These are phyloP conservation scores for Trichoderma guizhouense DNA, from an alignment of 2,329 filamentous ascomycete species.

Conservation along the genomic window DNA sequence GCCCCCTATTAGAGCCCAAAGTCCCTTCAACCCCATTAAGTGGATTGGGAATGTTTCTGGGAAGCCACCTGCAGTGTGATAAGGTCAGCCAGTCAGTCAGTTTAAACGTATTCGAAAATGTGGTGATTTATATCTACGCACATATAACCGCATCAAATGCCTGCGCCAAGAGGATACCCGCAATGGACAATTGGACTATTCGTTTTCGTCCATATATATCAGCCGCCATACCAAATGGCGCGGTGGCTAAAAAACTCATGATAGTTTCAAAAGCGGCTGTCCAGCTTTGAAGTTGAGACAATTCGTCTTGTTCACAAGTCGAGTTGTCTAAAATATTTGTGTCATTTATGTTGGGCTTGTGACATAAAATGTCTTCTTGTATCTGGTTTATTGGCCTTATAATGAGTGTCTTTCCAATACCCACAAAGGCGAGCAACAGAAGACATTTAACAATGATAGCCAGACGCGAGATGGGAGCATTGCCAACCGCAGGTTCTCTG, in stretches of 20 bases:
- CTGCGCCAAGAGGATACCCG: not conserved
- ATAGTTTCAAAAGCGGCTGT: not conserved
- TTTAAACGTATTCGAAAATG: not conserved
- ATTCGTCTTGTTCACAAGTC: not conserved
- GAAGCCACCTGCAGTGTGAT: not conserved
- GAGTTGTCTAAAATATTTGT: not conserved
- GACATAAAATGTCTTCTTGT: slow-evolving; percentile 7
- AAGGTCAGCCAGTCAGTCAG: not conserved
- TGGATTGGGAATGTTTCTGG: not conserved
- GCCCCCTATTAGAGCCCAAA: not conserved
- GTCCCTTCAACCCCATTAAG: slow-evolving; percentile 1
- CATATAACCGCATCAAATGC: slow-evolving; percentile 5
- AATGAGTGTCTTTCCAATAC: slow-evolving; percentile 9
- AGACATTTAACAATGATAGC: slow-evolving; percentile 4
- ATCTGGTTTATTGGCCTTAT: not conserved
- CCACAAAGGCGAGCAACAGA: not conserved
- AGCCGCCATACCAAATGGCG: slow-evolving; percentile 2
- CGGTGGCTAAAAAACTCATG: not conserved
- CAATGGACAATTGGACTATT: slow-evolving; percentile 2
- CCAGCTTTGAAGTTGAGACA: not conserved
- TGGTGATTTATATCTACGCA: not conserved
- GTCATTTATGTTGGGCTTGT: not conserved
- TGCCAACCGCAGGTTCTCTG: not conserved
- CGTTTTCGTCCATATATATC: slow-evolving; percentile 8
- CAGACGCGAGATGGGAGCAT: not conserved